phyloP scores from a whole-genome alignment of 108 stramenopile genomes.

The Epithemia pelagica region DNA sequence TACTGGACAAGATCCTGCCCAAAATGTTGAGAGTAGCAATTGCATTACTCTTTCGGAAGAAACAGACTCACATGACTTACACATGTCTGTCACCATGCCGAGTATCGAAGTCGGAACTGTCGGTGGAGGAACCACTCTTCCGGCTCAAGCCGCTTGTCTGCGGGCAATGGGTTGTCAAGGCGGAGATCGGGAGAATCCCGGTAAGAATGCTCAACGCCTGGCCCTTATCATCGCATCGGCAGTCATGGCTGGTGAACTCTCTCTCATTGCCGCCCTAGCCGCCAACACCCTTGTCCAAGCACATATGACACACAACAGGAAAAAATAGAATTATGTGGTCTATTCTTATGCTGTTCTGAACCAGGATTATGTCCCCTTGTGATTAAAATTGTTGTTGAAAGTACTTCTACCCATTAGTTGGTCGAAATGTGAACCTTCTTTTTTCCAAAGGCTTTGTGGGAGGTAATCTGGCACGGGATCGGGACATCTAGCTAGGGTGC shows the following conservation, averaged over 20 bases:
- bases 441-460: too few species aligned
- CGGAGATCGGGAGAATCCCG: slow-evolving; percentile 79
- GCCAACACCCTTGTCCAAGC: slow-evolving; percentile 85
- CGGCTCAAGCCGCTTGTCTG: slow-evolving; percentile 92
- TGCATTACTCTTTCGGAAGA: slow-evolving; percentile 97
- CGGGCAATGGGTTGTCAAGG: slow-evolving; percentile 86
- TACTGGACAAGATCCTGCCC: slow-evolving; percentile 98
- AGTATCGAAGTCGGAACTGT: slow-evolving; percentile 98
- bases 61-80: slow-evolving; percentile 79
- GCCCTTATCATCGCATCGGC: slow-evolving; percentile 92
- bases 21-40: slow-evolving; percentile 94
- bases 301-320: slow-evolving; percentile 86
- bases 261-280: slow-evolving; percentile 91
- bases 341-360: too few species aligned
- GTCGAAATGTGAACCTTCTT: too few species aligned
- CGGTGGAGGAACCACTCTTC: slow-evolving; percentile 93
- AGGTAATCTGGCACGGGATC: too few species aligned
- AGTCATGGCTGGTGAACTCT: slow-evolving; percentile 94
- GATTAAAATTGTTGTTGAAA: too few species aligned
- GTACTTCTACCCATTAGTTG: too few species aligned
- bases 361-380: too few species aligned
- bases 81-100: slow-evolving; percentile 96
- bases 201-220: slow-evolving; percentile 88
- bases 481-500: too few species aligned
- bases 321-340: slow-evolving; percentile 20